Evolutionary conservation across 495 filamentous ascomycete species (phyloP).

Genomic region (Aspergillus conjunctus): DNA sequence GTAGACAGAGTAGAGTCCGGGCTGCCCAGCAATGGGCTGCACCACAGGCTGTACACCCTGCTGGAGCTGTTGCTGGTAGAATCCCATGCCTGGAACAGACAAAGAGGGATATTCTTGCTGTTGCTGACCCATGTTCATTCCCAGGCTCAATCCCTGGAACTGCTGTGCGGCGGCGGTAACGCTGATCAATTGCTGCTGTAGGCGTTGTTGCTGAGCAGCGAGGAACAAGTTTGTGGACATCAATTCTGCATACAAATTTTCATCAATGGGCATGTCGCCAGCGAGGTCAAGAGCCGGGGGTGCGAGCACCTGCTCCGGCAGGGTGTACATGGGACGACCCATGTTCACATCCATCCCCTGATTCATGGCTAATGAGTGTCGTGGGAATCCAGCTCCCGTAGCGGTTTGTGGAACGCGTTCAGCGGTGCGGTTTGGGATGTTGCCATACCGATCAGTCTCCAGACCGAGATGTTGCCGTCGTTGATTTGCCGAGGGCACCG

Average conservation of each 20-base stretch:
- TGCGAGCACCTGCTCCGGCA: slow-evolving; percentile 83
- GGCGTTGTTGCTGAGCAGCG: slow-evolving; percentile 82
- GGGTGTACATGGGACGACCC: slow-evolving; percentile 63
- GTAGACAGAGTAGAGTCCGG: slow-evolving; percentile 77
- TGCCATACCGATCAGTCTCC: slow-evolving; percentile 49
- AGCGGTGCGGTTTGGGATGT: slow-evolving; percentile 37
- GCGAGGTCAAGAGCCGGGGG: slow-evolving; percentile 73
- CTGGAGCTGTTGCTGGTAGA: slow-evolving; percentile 71
- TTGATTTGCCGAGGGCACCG: slow-evolving; percentile 64
- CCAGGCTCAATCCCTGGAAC: slow-evolving; percentile 72
- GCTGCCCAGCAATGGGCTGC: slow-evolving; percentile 67
- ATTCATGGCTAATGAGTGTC: slow-evolving; percentile 50
- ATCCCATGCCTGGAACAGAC: slow-evolving; percentile 50
- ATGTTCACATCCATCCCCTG: slow-evolving; percentile 39
- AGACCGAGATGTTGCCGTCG: slow-evolving; percentile 53
- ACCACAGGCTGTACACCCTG: slow-evolving; percentile 72
- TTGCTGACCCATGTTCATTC: slow-evolving; percentile 42
- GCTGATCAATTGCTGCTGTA: slow-evolving; percentile 65
- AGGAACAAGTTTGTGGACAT: slow-evolving; percentile 84
- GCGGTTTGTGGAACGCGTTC: slow-evolving; percentile 65
- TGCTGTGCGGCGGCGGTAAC: slow-evolving; percentile 67
- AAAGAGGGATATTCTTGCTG: slow-evolving; percentile 38
- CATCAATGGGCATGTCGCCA: slow-evolving; percentile 72
- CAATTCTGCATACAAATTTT: slow-evolving; percentile 77
- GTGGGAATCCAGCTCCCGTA: slow-evolving; percentile 59